These are phyloP conservation scores for Pichia sp. DNA, from an alignment of 1,139 yeast genomes.

Conservation along the genomic window DNA sequence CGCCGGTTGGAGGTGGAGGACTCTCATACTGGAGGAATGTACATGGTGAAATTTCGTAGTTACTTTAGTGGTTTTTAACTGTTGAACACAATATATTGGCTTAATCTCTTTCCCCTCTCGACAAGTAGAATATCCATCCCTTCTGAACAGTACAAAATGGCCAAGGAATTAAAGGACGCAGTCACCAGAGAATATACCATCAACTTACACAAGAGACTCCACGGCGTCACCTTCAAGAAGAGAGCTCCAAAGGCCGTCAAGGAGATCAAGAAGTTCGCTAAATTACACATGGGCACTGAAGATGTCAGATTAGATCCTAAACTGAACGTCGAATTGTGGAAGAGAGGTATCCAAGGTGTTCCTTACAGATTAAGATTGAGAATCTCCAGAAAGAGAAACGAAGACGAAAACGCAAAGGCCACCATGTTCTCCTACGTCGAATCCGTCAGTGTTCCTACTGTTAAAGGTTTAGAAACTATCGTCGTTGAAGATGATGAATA, in stretches of 20 bases:
- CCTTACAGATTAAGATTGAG: constrained; percentile 98
- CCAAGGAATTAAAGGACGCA: constrained; percentile 94
- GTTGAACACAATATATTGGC: not conserved
- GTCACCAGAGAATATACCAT: constrained; percentile 99
- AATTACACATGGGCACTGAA: constrained; percentile 97
- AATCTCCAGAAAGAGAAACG: constrained; percentile 99
- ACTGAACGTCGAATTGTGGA: constrained; percentile 98
- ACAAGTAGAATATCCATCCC: not conserved
- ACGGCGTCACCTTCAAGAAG: constrained; percentile 98
- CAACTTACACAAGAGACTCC: constrained; percentile 98
- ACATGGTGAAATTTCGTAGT: not conserved
- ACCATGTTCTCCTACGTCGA: constrained; percentile 97
- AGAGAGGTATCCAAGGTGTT: constrained; percentile 99
- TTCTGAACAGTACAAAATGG: constrained; percentile 32
- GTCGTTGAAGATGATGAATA: constrained; percentile 89
- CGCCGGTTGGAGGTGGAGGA: not conserved
- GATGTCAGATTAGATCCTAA: constrained; percentile 99
- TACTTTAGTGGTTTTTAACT: not conserved
- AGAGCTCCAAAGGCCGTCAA: constrained; percentile 99
- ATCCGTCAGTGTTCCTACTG: constrained; percentile 90
- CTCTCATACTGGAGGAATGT: too few species aligned
- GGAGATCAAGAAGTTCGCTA: constrained; percentile 98
- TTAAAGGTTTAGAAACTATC: constrained; percentile 97
- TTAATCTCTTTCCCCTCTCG: not conserved
- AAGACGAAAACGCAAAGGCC: constrained; percentile 99